Conservation (phyloP, 176 grass and related monocot genomes). For the Zea mays region DNA sequence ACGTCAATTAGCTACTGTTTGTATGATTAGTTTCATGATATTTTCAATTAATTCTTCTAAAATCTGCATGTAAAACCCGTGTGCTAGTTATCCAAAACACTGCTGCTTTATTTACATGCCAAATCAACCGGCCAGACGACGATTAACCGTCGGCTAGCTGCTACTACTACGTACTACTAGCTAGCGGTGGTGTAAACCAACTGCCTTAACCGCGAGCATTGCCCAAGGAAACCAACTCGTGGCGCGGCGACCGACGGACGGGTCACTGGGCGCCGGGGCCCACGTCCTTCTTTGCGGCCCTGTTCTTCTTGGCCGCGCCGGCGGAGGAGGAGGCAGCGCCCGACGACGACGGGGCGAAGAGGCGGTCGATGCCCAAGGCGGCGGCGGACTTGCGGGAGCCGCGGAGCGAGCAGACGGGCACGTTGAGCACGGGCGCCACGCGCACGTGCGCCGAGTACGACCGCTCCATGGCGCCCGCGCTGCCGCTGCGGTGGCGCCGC, state of each 20-base stretch:
- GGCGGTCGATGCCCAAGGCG: constrained; percentile 80
- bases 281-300: constrained; percentile 16
- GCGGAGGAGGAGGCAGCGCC: not conserved
- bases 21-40: too few relatives aligned
- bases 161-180: too few relatives aligned
- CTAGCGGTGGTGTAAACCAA: not conserved
- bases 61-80: too few relatives aligned
- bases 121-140: too few relatives aligned
- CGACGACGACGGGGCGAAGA: constrained; percentile 52
- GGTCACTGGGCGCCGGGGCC: not conserved
- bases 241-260: not conserved
- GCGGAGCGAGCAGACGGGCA: constrained; percentile 81
- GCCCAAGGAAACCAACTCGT: not conserved
- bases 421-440: constrained; percentile 82
- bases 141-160: too few relatives aligned
- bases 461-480: constrained; percentile 60
- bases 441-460: constrained; percentile 94
- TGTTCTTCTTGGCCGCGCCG: constrained; percentile 34
- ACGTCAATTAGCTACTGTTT: too few relatives aligned
- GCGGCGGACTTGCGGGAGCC: constrained; percentile 76
- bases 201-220: not conserved
- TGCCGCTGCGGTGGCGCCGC: constrained; percentile 29
- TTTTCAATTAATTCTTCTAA: too few relatives aligned
- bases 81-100: too few relatives aligned
- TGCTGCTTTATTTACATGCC: too few relatives aligned